Conservation (phyloP, 805 yeast species). For the Teunomyces kruisii region DNA sequence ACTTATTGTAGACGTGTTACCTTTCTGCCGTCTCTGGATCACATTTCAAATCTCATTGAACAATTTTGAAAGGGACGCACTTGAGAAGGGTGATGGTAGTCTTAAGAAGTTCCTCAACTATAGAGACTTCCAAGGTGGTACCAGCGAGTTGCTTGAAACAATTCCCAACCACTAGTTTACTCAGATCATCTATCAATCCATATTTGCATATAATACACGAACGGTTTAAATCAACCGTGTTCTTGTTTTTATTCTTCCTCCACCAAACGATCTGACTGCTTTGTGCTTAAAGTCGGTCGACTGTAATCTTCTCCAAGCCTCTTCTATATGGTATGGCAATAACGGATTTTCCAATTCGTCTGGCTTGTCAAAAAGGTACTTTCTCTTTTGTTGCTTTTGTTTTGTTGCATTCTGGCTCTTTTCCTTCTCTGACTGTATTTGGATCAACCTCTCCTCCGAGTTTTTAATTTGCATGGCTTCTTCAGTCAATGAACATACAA, state of each 20-base stretch:
- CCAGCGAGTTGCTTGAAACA: slow-evolving; percentile 15
- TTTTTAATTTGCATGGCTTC: slow-evolving; percentile 80
- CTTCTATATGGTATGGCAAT: slow-evolving; percentile 76
- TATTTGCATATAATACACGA: not conserved
- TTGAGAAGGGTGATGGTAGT: slow-evolving; percentile 14
- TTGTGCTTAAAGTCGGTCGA: slow-evolving; percentile 52
- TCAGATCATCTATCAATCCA: not conserved
- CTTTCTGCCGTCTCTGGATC: slow-evolving; percentile 33
- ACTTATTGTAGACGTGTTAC: slow-evolving; percentile 32
- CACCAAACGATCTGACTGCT: slow-evolving; percentile 70
- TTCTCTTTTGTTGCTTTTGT: slow-evolving; percentile 37
- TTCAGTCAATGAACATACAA: slow-evolving; percentile 92
- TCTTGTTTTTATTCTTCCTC: slow-evolving; percentile 57
- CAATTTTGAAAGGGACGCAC: slow-evolving; percentile 17
- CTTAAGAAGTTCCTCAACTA: slow-evolving; percentile 30
- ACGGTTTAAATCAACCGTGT: slow-evolving; percentile 48
- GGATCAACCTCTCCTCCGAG: slow-evolving; percentile 55
- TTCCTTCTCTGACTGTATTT: slow-evolving; percentile 17
- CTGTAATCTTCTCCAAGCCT: slow-evolving; percentile 86
- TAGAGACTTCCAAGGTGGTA: slow-evolving; percentile 32
- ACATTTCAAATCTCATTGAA: slow-evolving; percentile 29
- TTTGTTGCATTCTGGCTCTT: slow-evolving; percentile 26
- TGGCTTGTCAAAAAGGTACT: slow-evolving; percentile 81
- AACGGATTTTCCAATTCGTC: slow-evolving; percentile 80
- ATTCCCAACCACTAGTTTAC: not conserved